Conservation (phyloP, 345 rosid genomes). For the Populus davidiana region DNA sequence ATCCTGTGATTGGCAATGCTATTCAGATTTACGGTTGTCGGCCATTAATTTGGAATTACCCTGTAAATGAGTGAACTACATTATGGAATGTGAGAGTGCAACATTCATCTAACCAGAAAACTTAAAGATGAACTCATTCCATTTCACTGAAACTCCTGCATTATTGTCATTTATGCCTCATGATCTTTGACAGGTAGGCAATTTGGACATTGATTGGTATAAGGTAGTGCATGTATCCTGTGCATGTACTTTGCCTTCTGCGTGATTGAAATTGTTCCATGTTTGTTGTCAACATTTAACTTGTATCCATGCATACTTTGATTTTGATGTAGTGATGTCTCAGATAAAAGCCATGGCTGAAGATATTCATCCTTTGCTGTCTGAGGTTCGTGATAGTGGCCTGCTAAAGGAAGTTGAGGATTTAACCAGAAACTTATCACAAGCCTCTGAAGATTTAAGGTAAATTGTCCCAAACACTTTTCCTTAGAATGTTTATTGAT, state of each 20-base stretch:
- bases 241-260: background rate
- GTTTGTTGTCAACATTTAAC: conserved; percentile 8
- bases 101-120: background rate
- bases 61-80: background rate
- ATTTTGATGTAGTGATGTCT: conserved; percentile 68
- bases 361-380: conserved; percentile 89
- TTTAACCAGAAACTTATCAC: conserved; percentile 80
- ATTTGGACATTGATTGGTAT: background rate
- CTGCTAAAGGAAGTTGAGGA: conserved; percentile 83
- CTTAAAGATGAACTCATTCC: background rate
- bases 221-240: background rate
- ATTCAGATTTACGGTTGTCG: background rate
- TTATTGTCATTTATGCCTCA: background rate
- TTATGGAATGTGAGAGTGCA: background rate
- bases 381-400: conserved; percentile 83
- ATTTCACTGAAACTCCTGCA: background rate
- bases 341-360: conserved; percentile 97
- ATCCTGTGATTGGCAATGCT: background rate
- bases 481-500: background rate
- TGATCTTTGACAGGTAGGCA: background rate
- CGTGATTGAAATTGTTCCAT: background rate
- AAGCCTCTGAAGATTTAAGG: conserved; percentile 91
- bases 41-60: background rate
- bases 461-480: conserved; percentile 20
- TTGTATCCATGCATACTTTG: conserved; percentile 49